These are phyloP conservation scores for Diaporthe vaccinii DNA, from an alignment of 2,329 filamentous ascomycete species.

Conservation along the genomic window DNA sequence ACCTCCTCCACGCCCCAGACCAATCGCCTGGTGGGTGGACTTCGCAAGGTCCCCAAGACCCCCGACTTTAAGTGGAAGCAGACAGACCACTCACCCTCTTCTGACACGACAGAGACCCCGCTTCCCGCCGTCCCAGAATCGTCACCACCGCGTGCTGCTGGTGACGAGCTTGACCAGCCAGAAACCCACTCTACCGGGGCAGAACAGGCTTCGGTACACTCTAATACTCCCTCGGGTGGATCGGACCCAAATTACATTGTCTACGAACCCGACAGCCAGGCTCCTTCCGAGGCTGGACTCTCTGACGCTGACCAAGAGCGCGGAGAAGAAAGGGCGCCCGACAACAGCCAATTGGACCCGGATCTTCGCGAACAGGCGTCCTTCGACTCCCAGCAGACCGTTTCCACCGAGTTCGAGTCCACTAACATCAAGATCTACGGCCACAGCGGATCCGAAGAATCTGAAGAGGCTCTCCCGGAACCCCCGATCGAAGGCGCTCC, in stretches of 20 bases:
- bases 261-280: slow-evolving; percentile 54
- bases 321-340: neutral
- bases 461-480: slow-evolving; percentile 33
- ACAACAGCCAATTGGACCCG: slow-evolving; percentile 30
- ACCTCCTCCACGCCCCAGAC: slow-evolving; percentile 60
- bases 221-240: slow-evolving; percentile 56
- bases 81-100: slow-evolving; percentile 47
- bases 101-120: slow-evolving; percentile 46
- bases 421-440: slow-evolving; percentile 69
- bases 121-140: slow-evolving; percentile 52
- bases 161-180: slow-evolving; percentile 27
- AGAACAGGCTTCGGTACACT: slow-evolving; percentile 55
- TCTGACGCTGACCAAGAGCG: slow-evolving; percentile 18
- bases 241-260: slow-evolving; percentile 65
- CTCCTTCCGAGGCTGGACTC: slow-evolving; percentile 9
- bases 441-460: slow-evolving; percentile 51
- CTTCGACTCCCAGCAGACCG: slow-evolving; percentile 55
- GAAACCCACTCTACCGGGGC: slow-evolving; percentile 34
- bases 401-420: slow-evolving; percentile 62
- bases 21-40: slow-evolving; percentile 66
- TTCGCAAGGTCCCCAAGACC: slow-evolving; percentile 65
- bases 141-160: slow-evolving; percentile 47
- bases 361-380: slow-evolving; percentile 52
- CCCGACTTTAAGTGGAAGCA: slow-evolving; percentile 60
- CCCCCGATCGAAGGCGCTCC: slow-evolving; percentile 13